phyloP scores from a whole-genome alignment of 2,329 filamentous ascomycete genomes.

The Colletotrichum sp. region DNA sequence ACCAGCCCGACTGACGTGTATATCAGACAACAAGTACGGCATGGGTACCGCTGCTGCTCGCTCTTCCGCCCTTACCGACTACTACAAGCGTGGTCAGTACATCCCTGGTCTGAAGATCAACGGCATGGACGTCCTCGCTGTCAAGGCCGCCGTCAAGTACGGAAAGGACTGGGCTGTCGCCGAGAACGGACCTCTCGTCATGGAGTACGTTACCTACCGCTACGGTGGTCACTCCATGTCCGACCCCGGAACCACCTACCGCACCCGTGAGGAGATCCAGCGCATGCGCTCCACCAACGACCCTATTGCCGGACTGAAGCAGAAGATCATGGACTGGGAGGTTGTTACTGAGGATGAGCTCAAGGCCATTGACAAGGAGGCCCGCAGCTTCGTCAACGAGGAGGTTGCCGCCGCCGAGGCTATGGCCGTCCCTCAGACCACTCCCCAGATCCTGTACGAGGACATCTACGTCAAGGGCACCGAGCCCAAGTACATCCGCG shows the following conservation, averaged over 20 bases:
- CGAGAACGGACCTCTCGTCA: slow-evolving; percentile 91
- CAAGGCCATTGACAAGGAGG: slow-evolving; percentile 95
- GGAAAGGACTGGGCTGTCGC: slow-evolving; percentile 84
- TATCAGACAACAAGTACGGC: slow-evolving; percentile 97
- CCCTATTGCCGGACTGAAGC: slow-evolving; percentile 96
- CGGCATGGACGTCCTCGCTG: slow-evolving; percentile 98
- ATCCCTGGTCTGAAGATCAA: slow-evolving; percentile 99
- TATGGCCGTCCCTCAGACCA: slow-evolving; percentile 82
- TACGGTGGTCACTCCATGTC: slow-evolving; percentile 99
- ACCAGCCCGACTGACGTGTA: slow-evolving; percentile 28
- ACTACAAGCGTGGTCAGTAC: slow-evolving; percentile 99
- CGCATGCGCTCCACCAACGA: slow-evolving; percentile 99
- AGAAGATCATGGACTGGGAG: slow-evolving; percentile 96
- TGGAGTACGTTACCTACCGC: slow-evolving; percentile 99
- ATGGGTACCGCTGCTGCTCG: slow-evolving; percentile 98
- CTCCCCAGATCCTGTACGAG: slow-evolving; percentile 86
- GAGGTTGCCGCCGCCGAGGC: slow-evolving; percentile 91
- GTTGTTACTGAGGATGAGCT: slow-evolving; percentile 93
- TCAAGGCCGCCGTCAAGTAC: slow-evolving; percentile 95
- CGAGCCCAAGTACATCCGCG: slow-evolving; percentile 88
- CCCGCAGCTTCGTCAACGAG: slow-evolving; percentile 81
- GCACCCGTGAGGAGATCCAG: slow-evolving; percentile 98
- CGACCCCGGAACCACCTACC: slow-evolving; percentile 98
- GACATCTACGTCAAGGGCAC: slow-evolving; percentile 92
- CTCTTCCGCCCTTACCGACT: slow-evolving; percentile 95